Evolutionary conservation across 2,329 filamentous ascomycete genomes (phyloP), one percentile per base, ranked within the genome.

Genomic region (Trichoderma lentiforme): DNA sequence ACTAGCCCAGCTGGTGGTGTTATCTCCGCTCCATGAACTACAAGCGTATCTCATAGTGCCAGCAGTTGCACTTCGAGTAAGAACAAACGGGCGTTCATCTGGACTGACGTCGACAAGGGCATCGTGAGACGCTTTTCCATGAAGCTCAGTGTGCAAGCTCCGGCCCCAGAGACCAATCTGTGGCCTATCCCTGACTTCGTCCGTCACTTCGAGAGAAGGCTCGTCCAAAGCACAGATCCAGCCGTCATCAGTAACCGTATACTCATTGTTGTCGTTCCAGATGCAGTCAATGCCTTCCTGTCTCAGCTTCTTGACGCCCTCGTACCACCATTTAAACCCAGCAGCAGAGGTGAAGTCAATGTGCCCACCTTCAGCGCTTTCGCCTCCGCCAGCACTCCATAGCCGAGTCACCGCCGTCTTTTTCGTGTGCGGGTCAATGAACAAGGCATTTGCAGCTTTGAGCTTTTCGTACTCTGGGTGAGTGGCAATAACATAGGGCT

Each of bases 181-280:
- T 0, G 86, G 86, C 2, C 84, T 80, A 1, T 76, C 74, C 18
- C 81, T 78, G 53, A 80, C 79, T 1, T 79, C 80, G 0, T 80
- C 77, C 0, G 82, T 81, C 1, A 84, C 75, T 0, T 79, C 74
- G 2, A 85, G 78, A 2, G 81, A 81, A 1, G 76, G 74, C 34
- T 73, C 73, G 2, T 89, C 84, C 0, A 92, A 82, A 0, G 88
- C 86, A 66, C 89, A 87, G 71, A 88, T 81, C 91, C 91, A 93
- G 28, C 86, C 83, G 72, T 93, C 91, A 73, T 88, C 84, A 0
- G 89, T 86, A 3, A 92, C 84, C 0, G 88, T 90, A 78, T 93
- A 93, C 79, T 93, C 91, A 75, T 93, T 93, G 80, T 93, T 93
- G 78, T 93, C 91, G 74, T 93, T 93, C 91, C 92, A 93, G 82